Evolutionary conservation across 371 early-diverging fungal genomes (phyloP).

Genomic region (Fennellomyces sp.): DNA sequence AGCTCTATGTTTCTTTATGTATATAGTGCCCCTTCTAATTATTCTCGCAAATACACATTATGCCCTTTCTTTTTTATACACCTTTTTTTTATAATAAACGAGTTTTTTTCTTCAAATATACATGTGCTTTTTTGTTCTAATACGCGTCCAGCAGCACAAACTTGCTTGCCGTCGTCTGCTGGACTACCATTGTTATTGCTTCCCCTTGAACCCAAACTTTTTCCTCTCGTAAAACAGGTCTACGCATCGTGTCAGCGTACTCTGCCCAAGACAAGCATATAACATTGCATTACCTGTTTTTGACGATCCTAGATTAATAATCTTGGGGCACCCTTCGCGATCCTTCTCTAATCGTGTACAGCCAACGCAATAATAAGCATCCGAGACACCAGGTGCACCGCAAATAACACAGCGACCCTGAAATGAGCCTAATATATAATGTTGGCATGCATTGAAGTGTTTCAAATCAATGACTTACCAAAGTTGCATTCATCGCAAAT

Average conservation of each 20-base stretch:
- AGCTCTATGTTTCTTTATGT: too few relatives aligned
- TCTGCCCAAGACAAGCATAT: background rate
- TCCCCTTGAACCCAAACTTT: constrained; percentile 84
- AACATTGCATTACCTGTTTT: constrained; percentile 50
- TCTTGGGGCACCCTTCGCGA: constrained; percentile 97
- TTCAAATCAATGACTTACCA: constrained; percentile 45
- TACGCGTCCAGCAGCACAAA: background rate
- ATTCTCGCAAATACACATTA: too few relatives aligned
- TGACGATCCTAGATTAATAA: constrained; percentile 84
- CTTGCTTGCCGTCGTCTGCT: background rate
- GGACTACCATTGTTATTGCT: constrained; percentile 36
- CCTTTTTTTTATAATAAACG: too few relatives aligned
- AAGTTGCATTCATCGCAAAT: constrained; percentile 98
- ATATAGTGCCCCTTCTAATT: too few relatives aligned
- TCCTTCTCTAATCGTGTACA: constrained; percentile 94
- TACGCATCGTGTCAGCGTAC: background rate
- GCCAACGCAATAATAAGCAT: constrained; percentile 95
- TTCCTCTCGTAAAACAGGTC: constrained; percentile 95
- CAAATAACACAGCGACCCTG: constrained; percentile 95
- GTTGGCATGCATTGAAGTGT: background rate
- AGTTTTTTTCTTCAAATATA: too few relatives aligned
- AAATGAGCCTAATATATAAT: constrained; percentile 55
- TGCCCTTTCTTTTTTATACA: background rate
- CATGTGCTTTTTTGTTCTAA: background rate
- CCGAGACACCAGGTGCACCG: constrained; percentile 90